A percentile compares a stretch with the other conserved stretches of the same genome.
Conservation (phyloP, 257 asterid species). For the Rhazya stricta region DNA sequence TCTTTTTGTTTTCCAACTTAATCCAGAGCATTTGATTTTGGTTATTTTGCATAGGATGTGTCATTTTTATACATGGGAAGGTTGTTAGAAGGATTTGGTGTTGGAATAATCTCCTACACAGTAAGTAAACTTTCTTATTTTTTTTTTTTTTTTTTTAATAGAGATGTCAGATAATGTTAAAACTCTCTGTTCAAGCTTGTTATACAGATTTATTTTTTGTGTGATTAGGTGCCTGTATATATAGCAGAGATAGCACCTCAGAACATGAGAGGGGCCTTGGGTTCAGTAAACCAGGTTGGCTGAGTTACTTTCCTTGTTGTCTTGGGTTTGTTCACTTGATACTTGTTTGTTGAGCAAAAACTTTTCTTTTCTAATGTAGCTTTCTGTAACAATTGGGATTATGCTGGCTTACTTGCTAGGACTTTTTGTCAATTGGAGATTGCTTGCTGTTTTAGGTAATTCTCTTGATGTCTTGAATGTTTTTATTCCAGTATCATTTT, state of each 20-base stretch:
- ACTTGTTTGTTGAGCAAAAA: too few species aligned
- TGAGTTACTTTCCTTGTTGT: background rate
- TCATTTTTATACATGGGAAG: constrained; percentile 97
- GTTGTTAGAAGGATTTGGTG: constrained; percentile 94
- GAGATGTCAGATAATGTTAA: constrained; percentile 6
- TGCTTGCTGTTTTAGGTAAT: constrained; percentile 88
- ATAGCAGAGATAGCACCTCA: constrained; percentile 95
- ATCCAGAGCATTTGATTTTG: background rate
- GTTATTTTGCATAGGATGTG: constrained; percentile 38
- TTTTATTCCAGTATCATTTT: background rate
- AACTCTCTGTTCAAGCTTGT: background rate
- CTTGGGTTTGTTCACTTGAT: background rate
- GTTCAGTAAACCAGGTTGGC: constrained; percentile 88
- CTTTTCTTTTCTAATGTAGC: constrained; percentile 38
- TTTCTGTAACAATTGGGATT: constrained; percentile 86
- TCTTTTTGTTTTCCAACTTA: background rate
- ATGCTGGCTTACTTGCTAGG: constrained; percentile 81
- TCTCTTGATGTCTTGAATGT: constrained; percentile 12
- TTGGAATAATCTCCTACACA: constrained; percentile 83
- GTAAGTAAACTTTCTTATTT: constrained; percentile 31
- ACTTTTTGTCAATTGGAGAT: constrained; percentile 72
- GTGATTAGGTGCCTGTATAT: constrained; percentile 76
- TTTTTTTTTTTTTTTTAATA: constrained; percentile 1
- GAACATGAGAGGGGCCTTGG: constrained; percentile 74
- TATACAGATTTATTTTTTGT: constrained; percentile 6